Conservation (phyloP, 345 rosid genomes). For the Eucalyptus marginata region DNA sequence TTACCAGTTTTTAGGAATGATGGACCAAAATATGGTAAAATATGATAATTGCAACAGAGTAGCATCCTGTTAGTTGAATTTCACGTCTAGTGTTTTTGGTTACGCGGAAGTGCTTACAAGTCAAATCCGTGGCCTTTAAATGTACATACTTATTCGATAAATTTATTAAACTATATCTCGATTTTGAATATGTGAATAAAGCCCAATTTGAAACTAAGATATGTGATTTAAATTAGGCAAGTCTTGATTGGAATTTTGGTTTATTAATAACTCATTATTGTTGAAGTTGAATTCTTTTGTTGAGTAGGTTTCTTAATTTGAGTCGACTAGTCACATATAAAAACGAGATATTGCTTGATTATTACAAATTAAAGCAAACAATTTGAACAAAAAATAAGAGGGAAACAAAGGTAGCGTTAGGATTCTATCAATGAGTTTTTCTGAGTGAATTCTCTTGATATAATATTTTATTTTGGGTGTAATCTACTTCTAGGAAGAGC, state of each 20-base stretch:
- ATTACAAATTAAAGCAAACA: not conserved
- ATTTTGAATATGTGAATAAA: not conserved
- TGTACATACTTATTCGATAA: not conserved
- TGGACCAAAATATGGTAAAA: not conserved
- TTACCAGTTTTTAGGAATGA: not conserved
- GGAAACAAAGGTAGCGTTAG: fast-evolving
- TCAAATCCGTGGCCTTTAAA: not conserved
- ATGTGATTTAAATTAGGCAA: not conserved
- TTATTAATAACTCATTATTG: not conserved
- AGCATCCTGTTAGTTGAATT: not conserved
- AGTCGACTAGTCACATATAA: not conserved
- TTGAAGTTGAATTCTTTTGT: not conserved
- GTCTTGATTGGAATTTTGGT: not conserved
- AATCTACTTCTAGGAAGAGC: not conserved
- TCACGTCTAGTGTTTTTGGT: not conserved
- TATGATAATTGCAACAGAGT: not conserved
- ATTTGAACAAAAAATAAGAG: not conserved
- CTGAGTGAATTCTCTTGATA: not conserved
- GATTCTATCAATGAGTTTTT: not conserved
- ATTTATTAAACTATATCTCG: not conserved
- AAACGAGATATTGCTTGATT: not conserved
- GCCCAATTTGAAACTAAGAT: not conserved
- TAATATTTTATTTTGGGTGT: not conserved
- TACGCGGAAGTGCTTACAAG: not conserved
- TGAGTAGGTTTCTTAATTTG: not conserved